A percentile compares a stretch with the other conserved stretches of the same genome.
Conservation (phyloP, 768 basidiomycete genomes). For the Boletus coccyginus region DNA sequence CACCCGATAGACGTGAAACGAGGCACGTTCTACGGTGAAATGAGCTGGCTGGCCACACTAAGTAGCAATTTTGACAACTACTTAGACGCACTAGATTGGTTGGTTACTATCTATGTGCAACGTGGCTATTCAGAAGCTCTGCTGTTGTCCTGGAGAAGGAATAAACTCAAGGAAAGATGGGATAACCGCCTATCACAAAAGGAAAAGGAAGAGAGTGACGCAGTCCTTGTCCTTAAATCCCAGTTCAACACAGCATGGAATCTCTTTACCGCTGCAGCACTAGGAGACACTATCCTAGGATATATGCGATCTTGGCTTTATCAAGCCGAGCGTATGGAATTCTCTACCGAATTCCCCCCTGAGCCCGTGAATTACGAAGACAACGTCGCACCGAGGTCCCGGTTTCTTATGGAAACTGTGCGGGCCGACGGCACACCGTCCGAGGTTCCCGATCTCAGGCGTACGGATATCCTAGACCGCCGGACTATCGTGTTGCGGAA, state of each 20-base stretch:
- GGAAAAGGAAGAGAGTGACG: not conserved
- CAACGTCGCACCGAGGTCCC: too few relatives aligned
- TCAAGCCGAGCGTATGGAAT: not conserved
- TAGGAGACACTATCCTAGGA: not conserved
- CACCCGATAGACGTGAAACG: slow-evolving; percentile 4
- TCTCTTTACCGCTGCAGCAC: not conserved
- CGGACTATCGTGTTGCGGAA: not conserved
- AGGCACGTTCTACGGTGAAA: slow-evolving; percentile 4
- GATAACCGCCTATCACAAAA: not conserved
- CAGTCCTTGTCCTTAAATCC: not conserved
- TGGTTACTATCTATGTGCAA: not conserved
- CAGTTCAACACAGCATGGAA: not conserved
- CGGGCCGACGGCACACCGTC: too few relatives aligned
- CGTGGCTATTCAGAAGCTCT: not conserved
- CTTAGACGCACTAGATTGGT: accelerated
- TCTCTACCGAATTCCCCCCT: not conserved
- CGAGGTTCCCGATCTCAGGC: not conserved
- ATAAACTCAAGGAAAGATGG: not conserved
- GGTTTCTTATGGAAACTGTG: too few relatives aligned
- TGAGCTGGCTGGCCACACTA: not conserved
- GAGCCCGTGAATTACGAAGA: not conserved
- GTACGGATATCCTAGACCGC: not conserved
- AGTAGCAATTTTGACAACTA: not conserved
- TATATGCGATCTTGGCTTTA: not conserved
- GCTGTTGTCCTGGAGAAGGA: not conserved